Conservation (phyloP, 495 filamentous ascomycete species). For the Penicillium mononematosum region DNA sequence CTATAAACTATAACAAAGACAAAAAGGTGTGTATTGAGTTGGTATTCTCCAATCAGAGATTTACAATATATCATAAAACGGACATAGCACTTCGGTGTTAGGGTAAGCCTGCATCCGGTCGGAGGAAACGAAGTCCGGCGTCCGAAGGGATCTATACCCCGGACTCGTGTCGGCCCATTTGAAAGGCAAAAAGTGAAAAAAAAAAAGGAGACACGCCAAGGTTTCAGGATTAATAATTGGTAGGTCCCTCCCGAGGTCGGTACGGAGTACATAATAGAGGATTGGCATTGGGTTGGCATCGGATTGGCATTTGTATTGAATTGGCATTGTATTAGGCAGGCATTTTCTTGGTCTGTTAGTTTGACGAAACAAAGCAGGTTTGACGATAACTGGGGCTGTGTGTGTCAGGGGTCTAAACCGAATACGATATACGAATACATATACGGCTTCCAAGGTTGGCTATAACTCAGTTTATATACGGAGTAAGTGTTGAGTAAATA, state of each 20-base stretch:
- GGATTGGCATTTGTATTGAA: background rate
- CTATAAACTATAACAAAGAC: background rate
- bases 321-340: slow-evolving; percentile 5
- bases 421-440: slow-evolving; percentile 3
- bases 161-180: slow-evolving; percentile 13
- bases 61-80: background rate
- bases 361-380: slow-evolving; percentile 1
- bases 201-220: slow-evolving; percentile 4
- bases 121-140: slow-evolving; percentile 22
- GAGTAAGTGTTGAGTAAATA: no score
- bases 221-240: background rate
- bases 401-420: background rate
- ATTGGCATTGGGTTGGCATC: background rate
- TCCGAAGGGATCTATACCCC: slow-evolving; percentile 25
- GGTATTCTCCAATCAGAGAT: background rate
- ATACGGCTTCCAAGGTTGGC: no score
- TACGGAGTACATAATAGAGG: no score
- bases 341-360: background rate
- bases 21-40: background rate
- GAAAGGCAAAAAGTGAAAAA: background rate
- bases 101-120: slow-evolving; percentile 18
- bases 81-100: slow-evolving; percentile 9
- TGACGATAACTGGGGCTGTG: background rate
- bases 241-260: background rate
- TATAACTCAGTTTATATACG: no score